Conservation (phyloP, 805 yeast genomes). For the Candida boleticola region DNA sequence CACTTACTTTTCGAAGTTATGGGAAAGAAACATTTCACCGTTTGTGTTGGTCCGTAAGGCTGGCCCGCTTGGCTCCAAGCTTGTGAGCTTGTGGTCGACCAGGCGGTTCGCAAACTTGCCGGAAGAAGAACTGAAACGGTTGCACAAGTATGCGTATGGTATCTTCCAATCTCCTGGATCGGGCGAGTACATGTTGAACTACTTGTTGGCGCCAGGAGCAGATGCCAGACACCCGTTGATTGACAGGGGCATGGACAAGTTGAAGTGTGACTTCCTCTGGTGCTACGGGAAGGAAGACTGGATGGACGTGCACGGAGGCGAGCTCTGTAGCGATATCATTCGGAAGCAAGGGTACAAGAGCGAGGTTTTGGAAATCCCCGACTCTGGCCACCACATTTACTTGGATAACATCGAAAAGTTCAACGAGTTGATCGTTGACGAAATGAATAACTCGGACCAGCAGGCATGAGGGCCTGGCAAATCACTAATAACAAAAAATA, state of each 20-base stretch:
- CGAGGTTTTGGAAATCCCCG: constrained; percentile 41
- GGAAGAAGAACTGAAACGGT: constrained; percentile 41
- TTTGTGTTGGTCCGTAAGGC: constrained; percentile 73
- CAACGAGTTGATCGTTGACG: constrained; percentile 47
- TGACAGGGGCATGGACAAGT: constrained; percentile 46
- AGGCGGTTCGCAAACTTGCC: constrained; percentile 69
- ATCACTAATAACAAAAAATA: not conserved
- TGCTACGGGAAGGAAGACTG: constrained; percentile 76
- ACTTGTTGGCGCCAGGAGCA: constrained; percentile 87
- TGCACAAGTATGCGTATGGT: constrained; percentile 79
- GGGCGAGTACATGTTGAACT: constrained; percentile 89
- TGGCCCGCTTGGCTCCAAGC: constrained; percentile 79
- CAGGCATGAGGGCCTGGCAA: too few relatives aligned
- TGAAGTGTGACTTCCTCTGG: constrained; percentile 72
- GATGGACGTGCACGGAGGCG: constrained; percentile 57
- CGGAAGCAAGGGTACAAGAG: constrained; percentile 15
- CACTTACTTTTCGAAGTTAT: constrained; percentile 70
- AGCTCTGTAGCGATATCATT: constrained; percentile 34
- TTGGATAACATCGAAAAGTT: constrained; percentile 61
- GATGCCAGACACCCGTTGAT: constrained; percentile 74
- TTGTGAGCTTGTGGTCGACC: constrained; percentile 87
- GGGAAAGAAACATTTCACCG: constrained; percentile 89
- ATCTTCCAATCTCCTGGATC: constrained; percentile 87
- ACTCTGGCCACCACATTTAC: constrained; percentile 79
- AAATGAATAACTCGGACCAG: constrained; percentile 49